Evolutionary conservation across 768 basidiomycete species (phyloP).

Genomic region (Hygrophoropsis aurantiaca): DNA sequence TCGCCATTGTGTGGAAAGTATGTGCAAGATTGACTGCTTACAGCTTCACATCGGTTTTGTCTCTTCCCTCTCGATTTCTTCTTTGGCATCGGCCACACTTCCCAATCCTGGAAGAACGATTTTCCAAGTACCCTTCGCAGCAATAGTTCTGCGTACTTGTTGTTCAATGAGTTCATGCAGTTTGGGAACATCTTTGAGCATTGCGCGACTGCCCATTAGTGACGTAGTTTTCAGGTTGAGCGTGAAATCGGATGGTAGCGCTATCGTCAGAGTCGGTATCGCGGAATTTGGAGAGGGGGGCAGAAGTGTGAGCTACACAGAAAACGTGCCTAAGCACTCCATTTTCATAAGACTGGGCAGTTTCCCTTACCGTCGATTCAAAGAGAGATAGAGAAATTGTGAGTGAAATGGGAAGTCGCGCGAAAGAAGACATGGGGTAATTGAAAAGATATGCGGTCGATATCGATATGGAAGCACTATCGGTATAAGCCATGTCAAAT

Average conservation of each 20-base stretch:
- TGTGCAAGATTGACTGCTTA: no score
- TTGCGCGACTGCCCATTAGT: conserved; percentile 94
- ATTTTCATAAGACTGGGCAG: neutral
- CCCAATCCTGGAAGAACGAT: conserved; percentile 66
- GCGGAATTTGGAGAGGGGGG: conserved; percentile 56
- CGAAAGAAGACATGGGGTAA: conserved; percentile 81
- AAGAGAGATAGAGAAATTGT: conserved; percentile 78
- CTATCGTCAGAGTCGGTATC: conserved; percentile 64
- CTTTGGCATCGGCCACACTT: conserved; percentile 23
- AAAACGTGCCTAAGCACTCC: conserved; percentile 6
- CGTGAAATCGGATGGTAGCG: conserved; percentile 82
- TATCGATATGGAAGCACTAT: conserved; percentile 78
- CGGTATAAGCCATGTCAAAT: conserved; percentile 82
- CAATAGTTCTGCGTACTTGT: conserved; percentile 70
- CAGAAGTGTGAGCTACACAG: conserved; percentile 54
- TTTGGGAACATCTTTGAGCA: conserved; percentile 96
- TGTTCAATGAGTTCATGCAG: conserved; percentile 91
- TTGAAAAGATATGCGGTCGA: conserved; percentile 84
- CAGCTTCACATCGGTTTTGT: neutral
- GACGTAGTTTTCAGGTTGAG: conserved; percentile 87
- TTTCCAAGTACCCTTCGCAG: conserved; percentile 62
- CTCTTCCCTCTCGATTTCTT: conserved; percentile 31
- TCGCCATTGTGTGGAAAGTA: no score
- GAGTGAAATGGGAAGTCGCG: conserved; percentile 77
- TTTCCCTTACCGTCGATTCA: conserved; percentile 55